phyloP scores from a whole-genome alignment of 805 yeast genomes.

The Komagataella pseudopastoris region DNA sequence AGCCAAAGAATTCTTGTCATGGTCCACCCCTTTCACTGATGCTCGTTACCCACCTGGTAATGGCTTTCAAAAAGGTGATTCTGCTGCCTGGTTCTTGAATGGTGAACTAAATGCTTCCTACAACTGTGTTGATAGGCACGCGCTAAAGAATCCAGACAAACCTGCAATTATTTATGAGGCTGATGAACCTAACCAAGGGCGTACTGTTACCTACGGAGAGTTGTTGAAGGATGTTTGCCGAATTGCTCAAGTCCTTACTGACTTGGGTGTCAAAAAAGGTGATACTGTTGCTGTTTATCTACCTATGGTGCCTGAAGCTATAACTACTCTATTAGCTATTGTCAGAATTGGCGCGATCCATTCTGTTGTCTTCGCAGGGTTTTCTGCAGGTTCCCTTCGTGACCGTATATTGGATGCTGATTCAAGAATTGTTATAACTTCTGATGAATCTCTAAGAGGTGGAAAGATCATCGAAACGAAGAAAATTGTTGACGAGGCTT shows the following conservation, averaged over 20 bases:
- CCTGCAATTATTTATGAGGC: conserved; percentile 72
- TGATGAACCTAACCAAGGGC: conserved; percentile 58
- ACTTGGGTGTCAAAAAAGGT: conserved; percentile 63
- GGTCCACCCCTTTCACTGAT: conserved; percentile 38
- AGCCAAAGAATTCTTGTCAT: conserved; percentile 34
- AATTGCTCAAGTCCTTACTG: conserved; percentile 54
- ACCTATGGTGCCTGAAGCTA: conserved; percentile 79
- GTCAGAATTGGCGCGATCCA: conserved; percentile 75
- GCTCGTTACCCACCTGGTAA: conserved; percentile 30
- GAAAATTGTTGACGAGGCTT: conserved; percentile 73
- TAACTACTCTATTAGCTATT: conserved; percentile 64
- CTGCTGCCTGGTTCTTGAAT: conserved; percentile 63
- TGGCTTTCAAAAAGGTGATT: conserved; percentile 32
- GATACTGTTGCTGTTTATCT: conserved; percentile 78
- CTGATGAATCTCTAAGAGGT: conserved; percentile 77
- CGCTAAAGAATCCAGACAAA: conserved; percentile 55
- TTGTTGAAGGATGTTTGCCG: conserved; percentile 56
- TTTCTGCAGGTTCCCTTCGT: conserved; percentile 55
- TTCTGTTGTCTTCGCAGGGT: conserved; percentile 80
- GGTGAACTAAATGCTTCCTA: conserved; percentile 73
- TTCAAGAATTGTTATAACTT: conserved; percentile 61
- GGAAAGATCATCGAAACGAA: conserved; percentile 72
- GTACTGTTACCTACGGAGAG: conserved; percentile 55
- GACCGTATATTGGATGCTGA: conserved; percentile 65
- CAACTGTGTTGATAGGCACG: conserved; percentile 77